Evolutionary conservation across 73 alveolate species (phyloP), one percentile per base, ranked within the genome.

Genomic region (Symbiodinium pilosum): DNA sequence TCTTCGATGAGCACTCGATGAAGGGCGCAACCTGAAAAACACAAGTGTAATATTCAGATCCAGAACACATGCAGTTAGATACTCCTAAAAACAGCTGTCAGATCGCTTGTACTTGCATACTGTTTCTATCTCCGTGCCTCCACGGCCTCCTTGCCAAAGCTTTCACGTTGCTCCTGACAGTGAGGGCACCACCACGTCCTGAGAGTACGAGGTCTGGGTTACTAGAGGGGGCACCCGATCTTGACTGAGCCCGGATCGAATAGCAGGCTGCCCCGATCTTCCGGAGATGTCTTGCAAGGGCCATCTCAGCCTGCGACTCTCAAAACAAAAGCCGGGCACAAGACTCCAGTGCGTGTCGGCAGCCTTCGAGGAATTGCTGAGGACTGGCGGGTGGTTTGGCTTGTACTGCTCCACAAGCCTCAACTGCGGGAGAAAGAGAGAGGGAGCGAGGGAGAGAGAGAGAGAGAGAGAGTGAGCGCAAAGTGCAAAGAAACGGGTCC

Each of bases 131-230:
- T 18, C 97, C 83, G 30, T 21, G 83, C 98, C 98, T 92, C 98
- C 52, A 73, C 98, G 1, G 98, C 98, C 34, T 92, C 64, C 54
- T 32, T 75, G 43, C 98, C 98, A 36, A 92, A 92, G 56, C 81
- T 54, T 59, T 92, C 98, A 39, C 98, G 98, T 83, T 92, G 98
- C 92, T 92, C 98, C 12, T 92, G 98, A 41, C 98, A 92, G 43
- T 92, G 98, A 43, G 98, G 98, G n/a, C 98, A 92, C 98, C 98
- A 92, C 98, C 98, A 92, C 18, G 98, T 71, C 52, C 87, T 77
- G 26, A 16, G 16, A 28, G 77, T 14, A 64, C 81, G 34, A 38
- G n/a, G n/a, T n/a, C n/a, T n/a, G n/a, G 41, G 24, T 28, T 34
- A n/a, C 81, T 26, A 8, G 2, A 54, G 26, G n/a, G n/a, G n/a